Evolutionary conservation across 768 basidiomycete species (phyloP).

Genomic region (Rubroboletus satanas): DNA sequence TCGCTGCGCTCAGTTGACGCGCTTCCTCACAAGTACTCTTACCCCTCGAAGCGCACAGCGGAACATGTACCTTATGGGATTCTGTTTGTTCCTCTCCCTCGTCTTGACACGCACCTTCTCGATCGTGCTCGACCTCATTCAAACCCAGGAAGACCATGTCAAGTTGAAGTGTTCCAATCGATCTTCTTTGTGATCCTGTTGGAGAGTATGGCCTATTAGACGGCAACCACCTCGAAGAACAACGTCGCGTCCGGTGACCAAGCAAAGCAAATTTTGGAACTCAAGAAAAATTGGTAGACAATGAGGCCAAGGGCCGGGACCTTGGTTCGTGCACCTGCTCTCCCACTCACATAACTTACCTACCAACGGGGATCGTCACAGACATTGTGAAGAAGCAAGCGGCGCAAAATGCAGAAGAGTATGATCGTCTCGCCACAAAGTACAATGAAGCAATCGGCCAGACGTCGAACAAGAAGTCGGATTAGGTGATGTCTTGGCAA

Average conservation of each 20-base stretch:
- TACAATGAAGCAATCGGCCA: constrained; percentile 68
- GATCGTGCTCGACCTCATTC: constrained; percentile 87
- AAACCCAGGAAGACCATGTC: constrained; percentile 83
- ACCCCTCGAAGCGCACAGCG: constrained; percentile 61
- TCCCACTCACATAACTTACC: neutral
- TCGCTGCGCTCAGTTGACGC: neutral
- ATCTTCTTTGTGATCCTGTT: neutral
- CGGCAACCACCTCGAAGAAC: constrained; percentile 32
- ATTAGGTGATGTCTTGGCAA: constrained; percentile 35
- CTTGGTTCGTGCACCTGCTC: constrained; percentile 44
- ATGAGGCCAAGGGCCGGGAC: constrained; percentile 61
- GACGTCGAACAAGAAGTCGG: constrained; percentile 59
- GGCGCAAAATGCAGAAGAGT: constrained; percentile 70
- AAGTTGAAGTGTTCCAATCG: constrained; percentile 45
- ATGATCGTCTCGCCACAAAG: constrained; percentile 76
- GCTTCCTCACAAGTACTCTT: neutral
- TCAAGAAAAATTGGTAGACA: constrained; percentile 63
- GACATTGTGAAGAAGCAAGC: constrained; percentile 84
- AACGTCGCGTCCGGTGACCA: constrained; percentile 22
- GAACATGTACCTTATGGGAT: constrained; percentile 90
- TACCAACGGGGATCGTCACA: constrained; percentile 23
- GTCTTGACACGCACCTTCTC: constrained; percentile 91
- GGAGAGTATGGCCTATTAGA: constrained; percentile 22
- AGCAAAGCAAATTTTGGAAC: constrained; percentile 49
- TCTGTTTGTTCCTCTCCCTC: constrained; percentile 93